These are phyloP conservation scores for Xylariales sp. DNA, from an alignment of 2,329 filamentous ascomycete genomes.

Conservation along the genomic window DNA sequence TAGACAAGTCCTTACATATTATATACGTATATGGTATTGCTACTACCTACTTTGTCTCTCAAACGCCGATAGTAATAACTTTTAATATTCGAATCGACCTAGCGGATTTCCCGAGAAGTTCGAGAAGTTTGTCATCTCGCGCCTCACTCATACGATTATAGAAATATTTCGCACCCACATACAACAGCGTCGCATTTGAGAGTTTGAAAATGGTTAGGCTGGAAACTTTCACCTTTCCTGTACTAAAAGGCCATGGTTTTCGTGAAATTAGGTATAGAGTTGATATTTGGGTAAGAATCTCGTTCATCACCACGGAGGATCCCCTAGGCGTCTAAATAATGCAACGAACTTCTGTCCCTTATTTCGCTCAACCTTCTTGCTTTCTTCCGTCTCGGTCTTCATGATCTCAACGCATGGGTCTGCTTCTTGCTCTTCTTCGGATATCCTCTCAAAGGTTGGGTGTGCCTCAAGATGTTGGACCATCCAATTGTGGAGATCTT, in stretches of 20 bases:
- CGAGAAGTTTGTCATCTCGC: not conserved
- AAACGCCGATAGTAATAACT: too few species aligned
- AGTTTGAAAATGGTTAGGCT: not conserved
- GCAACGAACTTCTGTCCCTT: slow-evolving; percentile 91
- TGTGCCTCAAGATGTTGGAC: slow-evolving; percentile 83
- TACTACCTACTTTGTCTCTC: too few species aligned
- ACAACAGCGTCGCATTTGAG: not conserved
- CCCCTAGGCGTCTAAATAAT: slow-evolving; percentile 82
- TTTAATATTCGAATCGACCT: too few species aligned
- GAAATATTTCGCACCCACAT: not conserved
- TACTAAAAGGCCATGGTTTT: not conserved
- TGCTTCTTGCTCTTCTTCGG: slow-evolving; percentile 72
- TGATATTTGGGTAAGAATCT: slow-evolving; percentile 3
- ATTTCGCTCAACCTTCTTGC: slow-evolving; percentile 95
- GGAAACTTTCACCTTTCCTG: not conserved
- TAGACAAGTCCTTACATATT: too few species aligned
- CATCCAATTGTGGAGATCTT: slow-evolving; percentile 95
- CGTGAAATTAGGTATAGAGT: not conserved
- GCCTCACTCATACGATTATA: not conserved
- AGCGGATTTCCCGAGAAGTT: too few species aligned
- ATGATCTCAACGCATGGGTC: slow-evolving; percentile 81
- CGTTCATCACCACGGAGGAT: slow-evolving; percentile 76
- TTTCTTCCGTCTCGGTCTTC: slow-evolving; percentile 90
- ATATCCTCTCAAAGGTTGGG: slow-evolving; percentile 80
- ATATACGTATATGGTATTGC: too few species aligned